Percentiles rank a stretch among this genome's conserved stretches.
Conservation (phyloP, 1,284 basidiomycete genomes). For the Coriolopsis trogii region DNA sequence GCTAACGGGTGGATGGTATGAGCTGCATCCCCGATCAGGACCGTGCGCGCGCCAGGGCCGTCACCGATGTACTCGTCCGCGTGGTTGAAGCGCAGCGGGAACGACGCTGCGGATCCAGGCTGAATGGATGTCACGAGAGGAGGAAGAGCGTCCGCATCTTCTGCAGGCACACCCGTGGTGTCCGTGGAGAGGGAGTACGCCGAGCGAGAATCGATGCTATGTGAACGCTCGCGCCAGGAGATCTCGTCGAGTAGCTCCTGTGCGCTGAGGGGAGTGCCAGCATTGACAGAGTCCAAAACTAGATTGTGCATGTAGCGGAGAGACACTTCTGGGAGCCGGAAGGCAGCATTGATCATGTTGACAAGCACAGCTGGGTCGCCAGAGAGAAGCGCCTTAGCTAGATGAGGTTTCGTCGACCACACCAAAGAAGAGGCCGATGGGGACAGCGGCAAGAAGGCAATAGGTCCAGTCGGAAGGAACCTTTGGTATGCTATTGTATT, state of each 20-base stretch:
- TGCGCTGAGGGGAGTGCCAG: constrained; percentile 46
- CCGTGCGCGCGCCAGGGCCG: constrained; percentile 69
- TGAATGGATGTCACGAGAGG: constrained; percentile 79
- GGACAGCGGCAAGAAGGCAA: constrained; percentile 91
- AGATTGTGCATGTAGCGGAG: constrained; percentile 70
- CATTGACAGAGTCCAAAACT: constrained; percentile 55
- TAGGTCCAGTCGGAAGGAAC: constrained; percentile 94
- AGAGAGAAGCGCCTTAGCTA: constrained; percentile 76
- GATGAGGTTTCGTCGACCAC: constrained; percentile 87
- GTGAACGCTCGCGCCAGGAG: constrained; percentile 67
- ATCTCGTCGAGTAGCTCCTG: constrained; percentile 61
- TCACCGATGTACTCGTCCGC: constrained; percentile 87
- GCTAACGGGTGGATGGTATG: constrained; percentile 97
- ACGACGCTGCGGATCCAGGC: constrained; percentile 81
- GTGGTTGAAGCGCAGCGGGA: constrained; percentile 89
- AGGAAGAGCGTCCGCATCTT: constrained; percentile 69
- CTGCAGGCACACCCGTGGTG: constrained; percentile 59
- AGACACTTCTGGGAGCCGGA: constrained; percentile 82
- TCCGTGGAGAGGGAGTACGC: constrained; percentile 56
- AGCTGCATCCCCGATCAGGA: constrained; percentile 94
- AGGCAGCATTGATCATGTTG: constrained; percentile 89
- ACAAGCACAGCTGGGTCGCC: constrained; percentile 70
- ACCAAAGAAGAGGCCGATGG: constrained; percentile 85
- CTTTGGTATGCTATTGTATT: constrained; percentile 92
- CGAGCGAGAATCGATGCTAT: constrained; percentile 63